These are phyloP conservation scores for Schoenoplectus triqueter DNA, from an alignment of 202 grass and related monocot genomes.

Conservation along the genomic window DNA sequence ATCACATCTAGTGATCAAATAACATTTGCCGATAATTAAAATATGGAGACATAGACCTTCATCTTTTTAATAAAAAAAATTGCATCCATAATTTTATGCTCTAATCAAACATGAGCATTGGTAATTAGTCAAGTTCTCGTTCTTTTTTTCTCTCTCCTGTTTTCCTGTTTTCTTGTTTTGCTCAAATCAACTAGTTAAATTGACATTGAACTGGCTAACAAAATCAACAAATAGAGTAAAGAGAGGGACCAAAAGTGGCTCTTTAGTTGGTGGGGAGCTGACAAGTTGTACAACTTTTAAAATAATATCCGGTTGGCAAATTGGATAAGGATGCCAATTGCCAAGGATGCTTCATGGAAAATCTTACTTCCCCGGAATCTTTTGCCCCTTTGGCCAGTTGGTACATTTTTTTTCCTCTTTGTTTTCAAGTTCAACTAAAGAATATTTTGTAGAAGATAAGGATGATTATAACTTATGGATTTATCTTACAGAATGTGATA, in stretches of 20 bases:
- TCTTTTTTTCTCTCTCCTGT: neutral
- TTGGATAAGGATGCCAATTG: neutral
- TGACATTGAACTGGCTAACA: slow-evolving; percentile 1
- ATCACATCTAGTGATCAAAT: too few species aligned
- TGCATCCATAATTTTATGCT: too few species aligned
- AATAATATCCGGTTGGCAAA: slow-evolving; percentile 31
- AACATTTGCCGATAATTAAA: too few species aligned
- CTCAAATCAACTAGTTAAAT: neutral
- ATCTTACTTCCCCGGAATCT: neutral
- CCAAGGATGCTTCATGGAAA: slow-evolving; percentile 30
- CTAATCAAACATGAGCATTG: too few species aligned
- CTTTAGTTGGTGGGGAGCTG: neutral
- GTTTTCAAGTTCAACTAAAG: neutral
- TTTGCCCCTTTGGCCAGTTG: neutral
- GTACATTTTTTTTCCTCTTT: neutral
- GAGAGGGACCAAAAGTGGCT: neutral
- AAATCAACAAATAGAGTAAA: neutral
- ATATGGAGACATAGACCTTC: too few species aligned
- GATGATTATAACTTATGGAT: neutral
- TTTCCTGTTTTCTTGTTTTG: neutral
- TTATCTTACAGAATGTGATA: neutral
- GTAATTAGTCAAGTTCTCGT: neutral
- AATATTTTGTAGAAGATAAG: slow-evolving; percentile 16
- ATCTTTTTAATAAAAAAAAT: too few species aligned
- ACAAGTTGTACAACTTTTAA: slow-evolving; percentile 3